Base-by-base conservation (phyloP, 2,329 filamentous ascomycete species). In the Plectosphaerella cucumerina region DNA sequence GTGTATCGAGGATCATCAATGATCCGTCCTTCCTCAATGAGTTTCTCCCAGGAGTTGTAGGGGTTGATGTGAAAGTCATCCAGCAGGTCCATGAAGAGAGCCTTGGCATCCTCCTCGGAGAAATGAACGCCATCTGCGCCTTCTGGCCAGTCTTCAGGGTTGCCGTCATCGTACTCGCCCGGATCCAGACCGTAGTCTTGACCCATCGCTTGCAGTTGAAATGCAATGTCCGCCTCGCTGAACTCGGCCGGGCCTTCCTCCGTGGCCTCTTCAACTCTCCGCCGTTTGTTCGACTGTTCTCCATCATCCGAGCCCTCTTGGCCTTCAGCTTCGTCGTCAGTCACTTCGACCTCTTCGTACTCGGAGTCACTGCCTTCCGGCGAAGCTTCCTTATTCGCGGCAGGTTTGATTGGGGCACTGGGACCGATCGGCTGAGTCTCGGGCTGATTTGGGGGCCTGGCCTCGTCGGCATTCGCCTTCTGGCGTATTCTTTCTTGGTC, bases 211-310 rank as follows among this genome's bases (percentile, higher is more conserved):
- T 89, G 89, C 12, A 99, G 76, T 63, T 99, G 94, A 64, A 86
- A 92, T 34, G 90, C 92, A 60, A 99, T 95, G 62, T 99, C 94
- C 49, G 92, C 93, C 66, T 97, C 94, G 50, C 88, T 89, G 61
- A 96, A 96, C 61, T 97, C 93, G 8, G 94, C 71, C 1, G 81
- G 77, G 1, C 67, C 70, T 1, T 78, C 70, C 12, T 31, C 26
- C 26, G 9, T 11, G 34, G 71, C 70, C 10, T 59, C 73, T 41
- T 72, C 76, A 58, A 53, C 81, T 76, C 67, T 77, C 73, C 60
- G 80, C 74, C 56, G 91, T 85, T 72, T 96, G 80, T 43, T 89
- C 74, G 63, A 54, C 18, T 68, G 70, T 21, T 63, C 70, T 21
- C 66, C 70, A 6, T 63, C 59, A 48, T 58, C 53, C 34, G 58